Conservation (phyloP, 108 stramenopile species). For the Discostella pseudostelligera region DNA sequence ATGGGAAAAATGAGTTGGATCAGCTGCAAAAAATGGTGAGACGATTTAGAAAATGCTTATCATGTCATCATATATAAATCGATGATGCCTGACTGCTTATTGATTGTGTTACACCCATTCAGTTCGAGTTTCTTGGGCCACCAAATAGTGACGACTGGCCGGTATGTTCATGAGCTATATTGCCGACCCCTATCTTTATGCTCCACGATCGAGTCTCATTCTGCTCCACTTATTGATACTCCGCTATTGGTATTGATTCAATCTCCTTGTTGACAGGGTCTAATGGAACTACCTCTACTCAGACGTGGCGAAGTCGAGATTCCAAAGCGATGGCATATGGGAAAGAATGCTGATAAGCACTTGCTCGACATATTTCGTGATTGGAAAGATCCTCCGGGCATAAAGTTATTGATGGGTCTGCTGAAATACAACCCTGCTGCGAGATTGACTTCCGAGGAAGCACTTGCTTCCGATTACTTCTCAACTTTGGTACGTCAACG, state of each 20-base stretch:
- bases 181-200: background rate
- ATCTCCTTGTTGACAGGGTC: constrained; percentile 40
- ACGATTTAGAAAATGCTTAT: background rate
- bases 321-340: constrained; percentile 38
- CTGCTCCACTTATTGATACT: too few relatives aligned
- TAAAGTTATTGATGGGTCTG: constrained; percentile 50
- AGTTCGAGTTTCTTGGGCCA: constrained; percentile 57
- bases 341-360: constrained; percentile 20
- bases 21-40: constrained; percentile 73
- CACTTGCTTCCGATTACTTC: constrained; percentile 52
- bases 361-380: constrained; percentile 33
- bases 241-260: constrained; percentile 6
- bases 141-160: constrained; percentile 46
- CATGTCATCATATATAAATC: background rate
- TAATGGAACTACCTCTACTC: constrained; percentile 40
- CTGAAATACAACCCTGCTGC: constrained; percentile 52
- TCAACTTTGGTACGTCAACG: constrained; percentile 21
- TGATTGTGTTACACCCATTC: background rate
- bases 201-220: too few relatives aligned
- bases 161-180: constrained; percentile 11
- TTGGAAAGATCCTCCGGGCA: constrained; percentile 43
- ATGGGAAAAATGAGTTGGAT: constrained; percentile 76
- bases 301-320: constrained; percentile 36
- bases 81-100: background rate
- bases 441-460: constrained; percentile 61